Evolutionary conservation across 2,329 filamentous ascomycete genomes (phyloP), one percentile per base, ranked within the genome.

Genomic region (Parastagonospora nodorum): DNA sequence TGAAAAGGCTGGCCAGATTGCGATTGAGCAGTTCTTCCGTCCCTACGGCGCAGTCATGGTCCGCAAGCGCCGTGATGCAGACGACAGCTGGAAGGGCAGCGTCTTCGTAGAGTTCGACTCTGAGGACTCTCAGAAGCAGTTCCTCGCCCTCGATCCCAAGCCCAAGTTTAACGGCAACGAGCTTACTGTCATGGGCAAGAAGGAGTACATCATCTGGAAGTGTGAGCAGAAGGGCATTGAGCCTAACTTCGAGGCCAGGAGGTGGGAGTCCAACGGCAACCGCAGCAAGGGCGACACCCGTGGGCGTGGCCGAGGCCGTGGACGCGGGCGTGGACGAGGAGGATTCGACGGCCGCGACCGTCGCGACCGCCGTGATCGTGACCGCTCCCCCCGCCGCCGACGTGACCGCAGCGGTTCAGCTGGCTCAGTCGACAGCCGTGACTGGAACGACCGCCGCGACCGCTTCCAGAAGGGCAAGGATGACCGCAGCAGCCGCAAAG

Each of bases 41-140:
- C 83, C 87, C 51, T 92, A 86, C 72, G 93, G 92, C 40, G 82
- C 88, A 29, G 84, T 90, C 64, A 84, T 87, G 40, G 87, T 99
- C 55, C 92, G 93, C 69, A 88, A 99, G 57, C 90, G 95, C 62
- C 91, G 94, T 42, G 79, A 87, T 53, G 29, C 27, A n/a, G 77
- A 83, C 42, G 51, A 61, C 8, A 86, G 86, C 66, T 99, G 97
- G 86, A 99, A 99, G 83, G 92, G 93, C 63, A 96, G 91, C 61
- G 90, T 96, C 51, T 97, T 97, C 71, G 90, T 96, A 60, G 93
- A 97, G 75, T 99, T 97, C 74, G 82, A 84, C 55, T 84, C 84
- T 42, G 88, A 92, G 67, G 90, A 95, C 61, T 82, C 85, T 16
- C 87, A 90, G 66, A 82, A 92, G 73, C 85, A 86, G 51, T 99